Evolutionary conservation across 768 basidiomycete genomes (phyloP), one percentile per base, ranked within the genome.

Genomic region (Suillus alpinus): DNA sequence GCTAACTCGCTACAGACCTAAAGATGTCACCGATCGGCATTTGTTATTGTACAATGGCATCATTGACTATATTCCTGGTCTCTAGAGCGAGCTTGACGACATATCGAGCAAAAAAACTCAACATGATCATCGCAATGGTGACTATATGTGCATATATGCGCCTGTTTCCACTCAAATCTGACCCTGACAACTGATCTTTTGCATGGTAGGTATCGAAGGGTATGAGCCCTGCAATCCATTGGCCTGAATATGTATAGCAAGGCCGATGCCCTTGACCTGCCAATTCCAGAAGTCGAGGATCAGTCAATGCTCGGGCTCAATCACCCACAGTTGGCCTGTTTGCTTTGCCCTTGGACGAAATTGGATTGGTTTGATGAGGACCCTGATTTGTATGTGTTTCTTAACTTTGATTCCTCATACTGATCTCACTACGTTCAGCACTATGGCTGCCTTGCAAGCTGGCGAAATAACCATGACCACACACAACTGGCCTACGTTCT

Each of bases 401-500:
- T 10, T 20, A 13, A 32, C 37, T 26, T 49, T 58, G 9, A 40
- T 31, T 59, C 1, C 26, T 26, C 6, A 7, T 14, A 31, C n/a
- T 39, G 8, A 47, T 32, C 20, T n/a, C 14, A 36, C 41, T 49
- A n/a, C 6, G 43, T 49, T 34, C n/a, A 59, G 59, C 6, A n/a
- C 32, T 26, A 59, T 59, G 14, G 39, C 29, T 9, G 51, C 37
- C 8, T 51, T 59, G 31, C 50, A 53, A 53, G 49, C 47, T 20
- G 58, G 58, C 20, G n/a, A 32, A 16, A 26, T 49, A n/a, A 37
- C 40, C 3, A 41, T 50, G n/a, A 52, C 20, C 1, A n/a, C 49
- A 50, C 20, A n/a, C n/a, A 59, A 59, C 49, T 52, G 58, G 58
- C 58, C 58, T 18, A 52, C 49, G 5, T 10, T n/a, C 12, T 52